Evolutionary conservation across 2,329 filamentous ascomycete genomes (phyloP).

Genomic region (Capronia coronata): DNA sequence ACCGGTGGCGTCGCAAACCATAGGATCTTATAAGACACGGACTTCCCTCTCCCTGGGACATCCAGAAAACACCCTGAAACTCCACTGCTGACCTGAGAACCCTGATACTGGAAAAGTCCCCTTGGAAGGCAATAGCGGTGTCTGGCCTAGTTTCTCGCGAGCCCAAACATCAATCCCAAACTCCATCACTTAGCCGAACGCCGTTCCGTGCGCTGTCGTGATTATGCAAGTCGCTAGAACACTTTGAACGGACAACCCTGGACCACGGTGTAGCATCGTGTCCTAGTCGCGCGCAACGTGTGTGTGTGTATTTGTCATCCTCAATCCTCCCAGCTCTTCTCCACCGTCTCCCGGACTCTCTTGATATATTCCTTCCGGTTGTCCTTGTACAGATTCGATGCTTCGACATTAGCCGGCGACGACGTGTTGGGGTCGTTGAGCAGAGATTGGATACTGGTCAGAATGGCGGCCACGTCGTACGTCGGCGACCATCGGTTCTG

Average conservation of each 20-base stretch:
- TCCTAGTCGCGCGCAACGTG: too few relatives aligned
- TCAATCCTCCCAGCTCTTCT: constrained; percentile 98
- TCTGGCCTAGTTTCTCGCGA: background rate
- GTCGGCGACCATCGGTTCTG: constrained; percentile 99
- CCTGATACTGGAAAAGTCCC: background rate
- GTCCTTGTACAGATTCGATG: constrained; percentile 96
- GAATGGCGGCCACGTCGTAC: constrained; percentile 92
- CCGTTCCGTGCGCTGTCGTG: constrained; percentile 1
- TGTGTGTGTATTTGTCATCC: too few relatives aligned
- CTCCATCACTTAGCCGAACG: background rate
- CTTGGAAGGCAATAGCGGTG: too few relatives aligned
- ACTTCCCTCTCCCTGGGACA: too few relatives aligned
- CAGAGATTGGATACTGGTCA: constrained; percentile 96
- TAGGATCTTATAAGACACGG: too few relatives aligned
- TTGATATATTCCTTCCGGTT: constrained; percentile 96
- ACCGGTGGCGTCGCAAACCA: too few relatives aligned
- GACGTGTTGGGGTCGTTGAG: constrained; percentile 98
- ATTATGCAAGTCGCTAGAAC: too few relatives aligned
- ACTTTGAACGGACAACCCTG: background rate
- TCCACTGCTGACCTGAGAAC: background rate
- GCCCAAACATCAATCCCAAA: background rate
- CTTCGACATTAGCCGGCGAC: constrained; percentile 94
- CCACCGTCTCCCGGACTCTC: constrained; percentile 88
- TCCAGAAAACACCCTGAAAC: background rate
- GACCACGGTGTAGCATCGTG: background rate